phyloP scores from a whole-genome alignment of 1,284 basidiomycete genomes.

The Apiotrichum laibachii region DNA sequence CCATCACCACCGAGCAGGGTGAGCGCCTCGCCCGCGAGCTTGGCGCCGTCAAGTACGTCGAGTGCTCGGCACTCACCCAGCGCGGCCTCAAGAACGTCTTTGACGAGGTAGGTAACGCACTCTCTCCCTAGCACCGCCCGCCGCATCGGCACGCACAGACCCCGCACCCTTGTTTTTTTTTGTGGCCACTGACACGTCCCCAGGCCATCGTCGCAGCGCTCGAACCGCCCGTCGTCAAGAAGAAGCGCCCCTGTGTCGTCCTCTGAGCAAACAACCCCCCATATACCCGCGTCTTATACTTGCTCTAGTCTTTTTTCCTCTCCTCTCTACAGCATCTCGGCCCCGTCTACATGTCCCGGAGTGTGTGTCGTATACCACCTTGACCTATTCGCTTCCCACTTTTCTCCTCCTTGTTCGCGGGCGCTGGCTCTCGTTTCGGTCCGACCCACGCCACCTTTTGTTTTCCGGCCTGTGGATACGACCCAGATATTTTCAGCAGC shows the following conservation, averaged over 20 bases:
- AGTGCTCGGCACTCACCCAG: constrained; percentile 98
- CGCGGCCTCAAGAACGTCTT: constrained; percentile 99
- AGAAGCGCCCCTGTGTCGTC: constrained; percentile 73
- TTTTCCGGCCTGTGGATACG: no score
- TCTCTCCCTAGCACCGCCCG: background rate
- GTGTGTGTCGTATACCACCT: constrained; percentile 23
- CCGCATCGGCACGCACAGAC: background rate
- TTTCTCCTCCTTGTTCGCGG: constrained; percentile 6
- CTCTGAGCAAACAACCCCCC: constrained; percentile 54
- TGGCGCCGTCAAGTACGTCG: constrained; percentile 97
- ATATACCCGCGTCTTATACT: background rate
- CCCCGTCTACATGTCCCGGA: constrained; percentile 16
- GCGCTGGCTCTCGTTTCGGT: background rate
- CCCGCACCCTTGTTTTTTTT: background rate
- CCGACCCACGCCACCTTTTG: no score
- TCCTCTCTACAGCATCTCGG: constrained; percentile 13
- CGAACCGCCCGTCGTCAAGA: constrained; percentile 89
- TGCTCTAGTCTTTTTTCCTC: background rate
- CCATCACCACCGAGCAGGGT: constrained; percentile 82
- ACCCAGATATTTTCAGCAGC: background rate
- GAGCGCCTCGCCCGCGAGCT: constrained; percentile 92
- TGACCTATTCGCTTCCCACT: constrained; percentile 17
- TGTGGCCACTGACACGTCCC: background rate
- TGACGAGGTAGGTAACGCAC: constrained; percentile 73
- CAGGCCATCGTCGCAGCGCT: constrained; percentile 98